Evolutionary conservation across 768 basidiomycete genomes (phyloP).

Genomic region (Dioszegia hungarica): DNA sequence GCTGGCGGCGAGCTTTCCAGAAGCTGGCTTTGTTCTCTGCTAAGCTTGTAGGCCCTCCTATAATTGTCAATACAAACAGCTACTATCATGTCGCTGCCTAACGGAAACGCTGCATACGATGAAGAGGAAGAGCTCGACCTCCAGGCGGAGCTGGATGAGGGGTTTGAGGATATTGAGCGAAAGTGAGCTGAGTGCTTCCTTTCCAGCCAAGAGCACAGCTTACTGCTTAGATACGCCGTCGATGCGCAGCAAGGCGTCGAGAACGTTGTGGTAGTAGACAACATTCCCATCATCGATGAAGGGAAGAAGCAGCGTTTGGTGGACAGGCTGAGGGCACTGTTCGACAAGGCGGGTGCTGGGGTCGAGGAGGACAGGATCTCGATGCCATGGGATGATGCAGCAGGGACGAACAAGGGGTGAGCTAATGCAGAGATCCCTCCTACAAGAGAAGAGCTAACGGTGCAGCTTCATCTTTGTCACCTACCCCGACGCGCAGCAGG

Average conservation of each 20-base stretch:
- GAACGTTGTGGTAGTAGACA: constrained; percentile 86
- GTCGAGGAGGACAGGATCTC: constrained; percentile 72
- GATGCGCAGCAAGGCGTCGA: constrained; percentile 81
- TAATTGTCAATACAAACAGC: not conserved
- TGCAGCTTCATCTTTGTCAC: constrained; percentile 70
- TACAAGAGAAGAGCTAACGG: constrained; percentile 15
- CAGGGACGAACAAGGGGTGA: constrained; percentile 88
- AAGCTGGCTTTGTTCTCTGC: too few species aligned
- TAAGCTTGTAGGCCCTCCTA: too few species aligned
- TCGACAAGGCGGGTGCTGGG: constrained; percentile 70
- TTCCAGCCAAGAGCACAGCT: not conserved
- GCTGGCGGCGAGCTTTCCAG: too few species aligned
- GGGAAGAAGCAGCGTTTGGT: constrained; percentile 77
- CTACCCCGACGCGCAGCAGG: constrained; percentile 46
- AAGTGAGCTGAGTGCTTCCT: constrained; percentile 16
- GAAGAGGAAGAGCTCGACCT: constrained; percentile 40
- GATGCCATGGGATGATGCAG: constrained; percentile 79
- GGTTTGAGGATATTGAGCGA: constrained; percentile 39
- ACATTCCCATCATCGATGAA: constrained; percentile 82
- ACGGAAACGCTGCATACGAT: constrained; percentile 12
- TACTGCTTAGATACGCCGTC: constrained; percentile 66
- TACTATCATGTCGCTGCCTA: not conserved
- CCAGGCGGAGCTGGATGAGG: constrained; percentile 38
- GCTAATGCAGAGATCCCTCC: constrained; percentile 18
- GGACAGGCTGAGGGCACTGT: constrained; percentile 74